Evolutionary conservation across 2,329 filamentous ascomycete species (phyloP), one percentile per base, ranked within the genome.

Genomic region (Ceratocystis albifundus): DNA sequence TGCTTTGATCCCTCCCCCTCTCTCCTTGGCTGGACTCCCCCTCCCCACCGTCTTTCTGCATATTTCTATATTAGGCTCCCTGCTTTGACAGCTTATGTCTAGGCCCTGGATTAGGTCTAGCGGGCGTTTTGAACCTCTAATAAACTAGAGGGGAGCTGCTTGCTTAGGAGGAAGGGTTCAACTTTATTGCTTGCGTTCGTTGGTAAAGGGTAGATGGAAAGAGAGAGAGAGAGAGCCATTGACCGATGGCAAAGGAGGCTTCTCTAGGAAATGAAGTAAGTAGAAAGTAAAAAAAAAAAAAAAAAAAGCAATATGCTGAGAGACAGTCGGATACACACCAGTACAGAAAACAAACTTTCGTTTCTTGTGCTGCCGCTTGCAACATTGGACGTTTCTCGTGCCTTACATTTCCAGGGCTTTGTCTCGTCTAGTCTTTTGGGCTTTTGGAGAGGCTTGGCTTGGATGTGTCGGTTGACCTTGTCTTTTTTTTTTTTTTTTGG

Each of bases 341-440:
- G 36, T 41, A 41, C 10, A 4, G 10, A 10, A 41, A 41, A 41
- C 36, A 41, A 12, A 4, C 36, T 12, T 10, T 41, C 36, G 36
- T 41, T 41, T 41, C 36, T 41, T 41, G 36, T 41, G 36, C 36
- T 41, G 10, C 15, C 53, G 12, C 22, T 22, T 57, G 53, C 28
- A 57, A 57, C 53, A 28, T 57, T 57, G 53, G 53, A 28, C 53
- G 25, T 57, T 57, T 57, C 53, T 30, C 53, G 53, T 30, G 12
- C 22, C 17, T 28, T 57, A 4, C 4, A 12, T 30, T 57, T 28
- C 25, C 22, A 30, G 53, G 53, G 53, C 22, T 17, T 30, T 57
- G 53, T 41, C 36, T 41, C 36, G 36, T 41, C 36, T 41, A 41
- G 36, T 41, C 36, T 41, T 28, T 57, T 17, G 22, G 28, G 12